Percentiles rank a stretch among this genome's conserved stretches.
Evolutionary conservation across 1,284 basidiomycete genomes (phyloP).

Genomic region (Veloporphyrellus conicus): DNA sequence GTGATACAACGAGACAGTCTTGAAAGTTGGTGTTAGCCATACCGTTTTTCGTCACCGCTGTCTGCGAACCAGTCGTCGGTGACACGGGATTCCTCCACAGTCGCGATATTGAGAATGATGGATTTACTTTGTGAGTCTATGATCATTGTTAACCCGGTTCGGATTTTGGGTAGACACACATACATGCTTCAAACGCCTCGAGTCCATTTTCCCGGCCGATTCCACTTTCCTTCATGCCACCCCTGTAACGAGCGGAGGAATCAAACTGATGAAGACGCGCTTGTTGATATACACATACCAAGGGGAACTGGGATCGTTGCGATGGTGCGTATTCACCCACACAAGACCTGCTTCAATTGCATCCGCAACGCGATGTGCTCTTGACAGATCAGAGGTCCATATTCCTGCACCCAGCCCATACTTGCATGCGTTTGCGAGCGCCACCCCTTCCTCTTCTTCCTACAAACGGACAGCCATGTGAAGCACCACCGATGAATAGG

Average conservation of each 20-base stretch:
- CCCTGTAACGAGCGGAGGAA: conserved; percentile 45
- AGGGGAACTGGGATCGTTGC: conserved; percentile 82
- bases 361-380: conserved; percentile 66
- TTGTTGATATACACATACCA: conserved; percentile 48
- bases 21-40: conserved; percentile 43
- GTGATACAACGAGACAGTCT: not conserved
- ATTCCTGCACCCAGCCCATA: conserved; percentile 79
- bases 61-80: conserved; percentile 78
- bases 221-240: conserved; percentile 81
- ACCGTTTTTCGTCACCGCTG: conserved; percentile 45
- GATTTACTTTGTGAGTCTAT: conserved; percentile 80
- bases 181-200: conserved; percentile 73
- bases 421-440: conserved; percentile 68
- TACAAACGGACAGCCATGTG: conserved; percentile 26
- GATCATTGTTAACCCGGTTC: conserved; percentile 6
- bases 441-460: conserved; percentile 62
- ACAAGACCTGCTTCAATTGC: conserved; percentile 70
- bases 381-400: conserved; percentile 71
- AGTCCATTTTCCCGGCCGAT: conserved; percentile 78
- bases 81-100: conserved; percentile 50
- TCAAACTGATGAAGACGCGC: conserved; percentile 1
- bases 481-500: not conserved
- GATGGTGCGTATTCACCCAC: conserved; percentile 84
- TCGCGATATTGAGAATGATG: conserved; percentile 65
- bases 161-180: conserved; percentile 23